Conservation (phyloP, 129 eudicot species). For the Chrysanthemum seticuspe region DNA sequence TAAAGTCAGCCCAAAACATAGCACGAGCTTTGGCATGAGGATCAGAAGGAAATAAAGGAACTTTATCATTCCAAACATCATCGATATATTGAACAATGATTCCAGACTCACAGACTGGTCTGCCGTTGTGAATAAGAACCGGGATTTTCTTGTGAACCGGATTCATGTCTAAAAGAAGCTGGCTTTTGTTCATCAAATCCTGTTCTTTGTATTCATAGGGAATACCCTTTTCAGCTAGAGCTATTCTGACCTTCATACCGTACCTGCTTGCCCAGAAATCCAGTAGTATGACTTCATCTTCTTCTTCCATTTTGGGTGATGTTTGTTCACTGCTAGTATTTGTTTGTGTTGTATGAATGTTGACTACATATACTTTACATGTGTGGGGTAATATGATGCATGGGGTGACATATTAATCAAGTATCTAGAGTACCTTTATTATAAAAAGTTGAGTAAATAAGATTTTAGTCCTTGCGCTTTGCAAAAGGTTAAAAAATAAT, state of each 20-base stretch:
- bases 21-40: slow-evolving; percentile 42
- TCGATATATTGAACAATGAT: slow-evolving; percentile 47
- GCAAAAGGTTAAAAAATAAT: no score
- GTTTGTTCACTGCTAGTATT: not conserved
- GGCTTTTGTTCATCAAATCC: slow-evolving; percentile 42
- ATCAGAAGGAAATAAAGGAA: slow-evolving; percentile 45
- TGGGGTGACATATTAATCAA: no score
- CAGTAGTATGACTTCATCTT: slow-evolving; percentile 33
- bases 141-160: slow-evolving; percentile 51
- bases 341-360: not conserved
- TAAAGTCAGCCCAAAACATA: slow-evolving; percentile 50
- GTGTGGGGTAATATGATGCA: no score
- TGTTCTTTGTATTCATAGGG: slow-evolving; percentile 32
- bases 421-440: no score
- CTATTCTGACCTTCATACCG: slow-evolving; percentile 48
- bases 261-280: slow-evolving; percentile 35
- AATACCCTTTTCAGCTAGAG: slow-evolving; percentile 46
- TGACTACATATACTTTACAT: not conserved
- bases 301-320: slow-evolving; percentile 1
- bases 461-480: no score
- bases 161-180: slow-evolving; percentile 36
- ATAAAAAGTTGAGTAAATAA: no score
- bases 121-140: slow-evolving; percentile 46
- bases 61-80: slow-evolving; percentile 41
- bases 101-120: slow-evolving; percentile 42